phyloP scores from a whole-genome alignment of 2,329 filamentous ascomycete species.

The Penicillium glabrum region DNA sequence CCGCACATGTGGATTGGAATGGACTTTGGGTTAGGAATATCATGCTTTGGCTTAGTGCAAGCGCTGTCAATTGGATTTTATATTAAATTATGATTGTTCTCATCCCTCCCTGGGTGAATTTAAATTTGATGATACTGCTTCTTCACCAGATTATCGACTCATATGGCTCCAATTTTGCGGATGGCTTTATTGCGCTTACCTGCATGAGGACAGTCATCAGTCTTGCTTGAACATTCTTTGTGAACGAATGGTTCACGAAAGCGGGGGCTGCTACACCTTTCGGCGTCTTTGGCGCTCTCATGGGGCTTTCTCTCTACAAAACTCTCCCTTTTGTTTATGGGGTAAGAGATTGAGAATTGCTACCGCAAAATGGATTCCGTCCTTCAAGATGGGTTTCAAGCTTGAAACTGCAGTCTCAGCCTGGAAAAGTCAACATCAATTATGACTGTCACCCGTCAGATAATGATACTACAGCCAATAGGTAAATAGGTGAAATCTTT shows the following conservation, averaged over 20 bases:
- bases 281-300: neutral
- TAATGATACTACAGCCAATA: too few species aligned
- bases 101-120: neutral
- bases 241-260: neutral
- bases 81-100: neutral
- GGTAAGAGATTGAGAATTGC: neutral
- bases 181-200: neutral
- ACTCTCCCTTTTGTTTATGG: neutral
- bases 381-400: too few species aligned
- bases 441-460: too few species aligned
- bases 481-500: too few species aligned
- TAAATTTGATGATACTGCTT: neutral
- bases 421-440: too few species aligned
- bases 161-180: neutral
- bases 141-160: neutral
- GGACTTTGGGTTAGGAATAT: too few species aligned
- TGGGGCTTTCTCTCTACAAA: neutral
- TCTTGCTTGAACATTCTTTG: neutral
- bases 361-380: neutral
- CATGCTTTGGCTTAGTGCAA: too few species aligned
- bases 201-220: neutral
- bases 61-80: neutral
- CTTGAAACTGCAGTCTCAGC: too few species aligned
- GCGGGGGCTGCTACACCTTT: neutral
- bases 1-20: too few species aligned